Evolutionary conservation across 2,329 filamentous ascomycete genomes (phyloP).

Genomic region (Thyridium curvatum): DNA sequence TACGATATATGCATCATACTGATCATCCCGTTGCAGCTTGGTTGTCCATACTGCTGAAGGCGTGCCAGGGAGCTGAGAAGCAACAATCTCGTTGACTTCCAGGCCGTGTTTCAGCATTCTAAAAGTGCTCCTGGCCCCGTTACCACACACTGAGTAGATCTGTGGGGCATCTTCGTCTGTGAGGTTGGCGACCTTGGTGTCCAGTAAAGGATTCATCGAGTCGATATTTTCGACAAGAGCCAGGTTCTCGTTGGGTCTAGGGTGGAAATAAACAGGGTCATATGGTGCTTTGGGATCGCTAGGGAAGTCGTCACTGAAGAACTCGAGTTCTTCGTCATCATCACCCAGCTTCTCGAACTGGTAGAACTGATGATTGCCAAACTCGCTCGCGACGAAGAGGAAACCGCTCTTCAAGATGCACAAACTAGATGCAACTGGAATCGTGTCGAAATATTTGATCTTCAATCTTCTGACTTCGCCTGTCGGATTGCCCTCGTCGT

Average conservation of each 20-base stretch:
- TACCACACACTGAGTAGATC: slow-evolving; percentile 88
- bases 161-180: slow-evolving; percentile 92
- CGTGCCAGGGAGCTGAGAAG: slow-evolving; percentile 82
- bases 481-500: slow-evolving; percentile 69
- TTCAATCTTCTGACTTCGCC: slow-evolving; percentile 78
- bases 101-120: slow-evolving; percentile 88
- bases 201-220: slow-evolving; percentile 85
- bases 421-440: slow-evolving; percentile 79
- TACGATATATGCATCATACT: slow-evolving; percentile 93
- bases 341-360: slow-evolving; percentile 94
- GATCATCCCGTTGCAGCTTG: slow-evolving; percentile 72
- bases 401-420: slow-evolving; percentile 95
- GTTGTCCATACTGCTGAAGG: slow-evolving; percentile 94
- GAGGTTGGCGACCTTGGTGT: slow-evolving; percentile 86
- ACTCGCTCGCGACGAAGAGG: slow-evolving; percentile 86
- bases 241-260: slow-evolving; percentile 73
- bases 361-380: slow-evolving; percentile 90
- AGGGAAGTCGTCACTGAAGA: slow-evolving; percentile 75
- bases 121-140: slow-evolving; percentile 83
- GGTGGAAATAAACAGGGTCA: slow-evolving; percentile 77
- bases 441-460: slow-evolving; percentile 97
- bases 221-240: slow-evolving; percentile 79
- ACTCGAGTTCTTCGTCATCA: slow-evolving; percentile 85
- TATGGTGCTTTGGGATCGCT: slow-evolving; percentile 67
- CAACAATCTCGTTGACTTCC: slow-evolving; percentile 92